phyloP scores from a whole-genome alignment of 352 stramenopile genomes.

The Plasmopara muralis region DNA sequence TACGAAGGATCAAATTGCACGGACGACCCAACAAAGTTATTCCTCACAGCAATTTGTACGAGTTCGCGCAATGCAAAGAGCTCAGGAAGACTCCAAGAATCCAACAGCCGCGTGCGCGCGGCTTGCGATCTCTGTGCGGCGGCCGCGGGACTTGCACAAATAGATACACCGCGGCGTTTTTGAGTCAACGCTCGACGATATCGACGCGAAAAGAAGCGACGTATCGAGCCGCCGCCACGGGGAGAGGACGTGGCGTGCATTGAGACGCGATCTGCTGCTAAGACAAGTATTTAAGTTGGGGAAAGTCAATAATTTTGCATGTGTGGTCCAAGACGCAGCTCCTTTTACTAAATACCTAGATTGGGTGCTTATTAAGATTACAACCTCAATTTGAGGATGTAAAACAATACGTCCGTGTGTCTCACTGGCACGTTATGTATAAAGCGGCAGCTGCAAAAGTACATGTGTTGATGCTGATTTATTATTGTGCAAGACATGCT shows the following conservation, averaged over 20 bases:
- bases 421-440: no score
- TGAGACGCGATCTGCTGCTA: no score
- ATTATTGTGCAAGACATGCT: no score
- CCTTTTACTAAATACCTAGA: no score
- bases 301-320: no score
- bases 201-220: slow-evolving; percentile 26
- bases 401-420: slow-evolving; percentile 8
- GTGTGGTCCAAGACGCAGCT: no score
- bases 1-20: not conserved
- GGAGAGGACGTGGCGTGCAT: slow-evolving; percentile 13
- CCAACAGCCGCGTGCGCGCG: slow-evolving; percentile 29
- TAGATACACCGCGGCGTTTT: slow-evolving; percentile 3
- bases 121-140: slow-evolving; percentile 16
- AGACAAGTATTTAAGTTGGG: no score
- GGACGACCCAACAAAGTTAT: not conserved
- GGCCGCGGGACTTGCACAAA: not conserved
- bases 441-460: no score
- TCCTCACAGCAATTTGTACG: slow-evolving; percentile 35
- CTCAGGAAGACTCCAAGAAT: slow-evolving; percentile 52
- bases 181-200: slow-evolving; percentile 1
- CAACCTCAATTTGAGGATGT: no score
- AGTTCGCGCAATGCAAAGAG: slow-evolving; percentile 51
- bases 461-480: no score
- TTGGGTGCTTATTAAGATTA: no score
- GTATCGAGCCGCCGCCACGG: slow-evolving; percentile 11